These are phyloP conservation scores for Xylaria cubensis DNA, from an alignment of 495 filamentous ascomycete species.

Conservation along the genomic window DNA sequence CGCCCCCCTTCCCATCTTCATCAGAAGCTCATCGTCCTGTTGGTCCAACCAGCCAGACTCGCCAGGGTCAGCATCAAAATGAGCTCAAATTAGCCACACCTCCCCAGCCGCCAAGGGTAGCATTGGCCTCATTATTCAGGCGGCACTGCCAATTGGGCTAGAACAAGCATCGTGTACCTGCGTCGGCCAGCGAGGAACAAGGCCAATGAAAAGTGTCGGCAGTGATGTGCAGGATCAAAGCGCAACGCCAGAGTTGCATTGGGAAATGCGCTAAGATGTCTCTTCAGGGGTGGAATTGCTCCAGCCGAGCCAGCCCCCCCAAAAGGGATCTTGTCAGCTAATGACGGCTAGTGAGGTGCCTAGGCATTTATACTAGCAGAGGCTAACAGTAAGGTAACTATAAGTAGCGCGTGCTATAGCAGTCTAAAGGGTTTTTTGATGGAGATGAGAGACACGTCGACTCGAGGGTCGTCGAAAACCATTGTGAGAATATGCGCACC, in stretches of 20 bases:
- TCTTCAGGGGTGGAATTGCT: not conserved
- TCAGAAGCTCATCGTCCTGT: slow-evolving; percentile 13
- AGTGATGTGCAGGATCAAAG: slow-evolving; percentile 20
- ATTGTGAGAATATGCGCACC: not conserved
- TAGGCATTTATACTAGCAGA: too few relatives aligned
- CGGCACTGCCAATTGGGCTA: slow-evolving; percentile 2
- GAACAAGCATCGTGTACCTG: slow-evolving; percentile 25
- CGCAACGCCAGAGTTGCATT: slow-evolving; percentile 15
- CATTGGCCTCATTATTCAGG: not conserved
- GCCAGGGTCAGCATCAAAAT: not conserved
- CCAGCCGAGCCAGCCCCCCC: not conserved
- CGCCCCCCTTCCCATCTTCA: slow-evolving; percentile 14
- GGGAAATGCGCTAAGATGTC: slow-evolving; percentile 9
- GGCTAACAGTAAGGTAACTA: not conserved
- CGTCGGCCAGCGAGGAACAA: slow-evolving; percentile 20
- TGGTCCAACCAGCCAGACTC: not conserved
- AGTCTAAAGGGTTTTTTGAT: not conserved
- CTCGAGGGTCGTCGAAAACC: not conserved
- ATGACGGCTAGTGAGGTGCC: not conserved
- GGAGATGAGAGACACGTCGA: not conserved
- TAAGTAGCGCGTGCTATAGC: not conserved
- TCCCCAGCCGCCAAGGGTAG: slow-evolving; percentile 9
- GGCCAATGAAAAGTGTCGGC: slow-evolving; percentile 13
- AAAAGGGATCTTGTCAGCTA: slow-evolving; percentile 1
- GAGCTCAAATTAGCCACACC: slow-evolving; percentile 21